Percentiles rank a stretch among this genome's conserved stretches.
Conservation (phyloP, 2,329 filamentous ascomycete genomes). For the Calonectria hongkongensis region DNA sequence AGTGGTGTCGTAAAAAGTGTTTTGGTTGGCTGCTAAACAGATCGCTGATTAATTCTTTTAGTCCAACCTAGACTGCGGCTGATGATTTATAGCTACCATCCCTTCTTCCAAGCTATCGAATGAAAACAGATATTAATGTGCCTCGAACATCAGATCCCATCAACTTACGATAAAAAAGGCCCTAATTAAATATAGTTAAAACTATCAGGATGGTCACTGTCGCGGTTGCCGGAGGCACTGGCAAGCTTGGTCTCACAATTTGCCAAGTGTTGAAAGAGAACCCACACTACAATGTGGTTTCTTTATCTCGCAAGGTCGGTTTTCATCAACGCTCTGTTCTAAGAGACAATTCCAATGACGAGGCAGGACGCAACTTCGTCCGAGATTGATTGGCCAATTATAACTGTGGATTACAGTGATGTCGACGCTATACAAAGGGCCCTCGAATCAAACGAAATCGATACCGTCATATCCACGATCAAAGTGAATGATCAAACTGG, state of each 20-base stretch:
- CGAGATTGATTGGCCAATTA: neutral
- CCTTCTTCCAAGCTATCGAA: neutral
- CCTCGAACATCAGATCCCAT: neutral
- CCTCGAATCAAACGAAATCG: neutral
- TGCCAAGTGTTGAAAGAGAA: neutral
- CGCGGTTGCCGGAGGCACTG: slow-evolving; percentile 19
- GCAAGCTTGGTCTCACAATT: slow-evolving; percentile 16
- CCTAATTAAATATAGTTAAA: neutral
- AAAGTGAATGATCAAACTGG: slow-evolving; percentile 22
- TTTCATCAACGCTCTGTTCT: neutral
- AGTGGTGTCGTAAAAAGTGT: neutral
- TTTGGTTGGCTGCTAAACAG: neutral
- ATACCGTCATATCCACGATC: slow-evolving; percentile 32
- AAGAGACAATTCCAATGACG: neutral
- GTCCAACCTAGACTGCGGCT: neutral
- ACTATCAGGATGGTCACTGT: neutral
- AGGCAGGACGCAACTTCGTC: neutral
- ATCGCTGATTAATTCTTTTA: neutral
- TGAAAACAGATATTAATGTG: neutral
- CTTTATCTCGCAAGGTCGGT: slow-evolving; percentile 15
- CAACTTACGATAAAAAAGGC: neutral
- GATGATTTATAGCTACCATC: neutral
- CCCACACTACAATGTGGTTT: neutral
- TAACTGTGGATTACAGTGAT: neutral
- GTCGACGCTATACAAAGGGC: neutral